phyloP scores from a whole-genome alignment of 2,329 filamentous ascomycete species.

The Hirsutella rhossiliensis region DNA sequence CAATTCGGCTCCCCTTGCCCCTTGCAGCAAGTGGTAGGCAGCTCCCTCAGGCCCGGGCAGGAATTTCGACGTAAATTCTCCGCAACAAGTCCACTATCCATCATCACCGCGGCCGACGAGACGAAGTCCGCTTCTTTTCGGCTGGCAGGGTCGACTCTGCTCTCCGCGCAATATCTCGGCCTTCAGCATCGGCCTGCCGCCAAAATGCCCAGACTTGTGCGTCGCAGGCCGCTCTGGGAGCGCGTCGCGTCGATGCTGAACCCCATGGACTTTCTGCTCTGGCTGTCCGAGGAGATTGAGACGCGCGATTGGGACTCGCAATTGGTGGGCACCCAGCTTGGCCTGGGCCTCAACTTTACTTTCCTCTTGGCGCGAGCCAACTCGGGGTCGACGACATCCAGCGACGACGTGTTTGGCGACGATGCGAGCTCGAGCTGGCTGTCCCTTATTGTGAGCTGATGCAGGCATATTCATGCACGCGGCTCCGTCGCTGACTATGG shows the following conservation, averaged over 20 bases:
- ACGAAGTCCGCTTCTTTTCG: too few relatives aligned
- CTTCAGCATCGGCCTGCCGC: background rate
- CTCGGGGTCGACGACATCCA: slow-evolving; percentile 37
- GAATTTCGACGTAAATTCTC: too few relatives aligned
- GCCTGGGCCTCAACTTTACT: slow-evolving; percentile 62
- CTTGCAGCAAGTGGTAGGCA: too few relatives aligned
- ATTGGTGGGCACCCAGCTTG: slow-evolving; percentile 62
- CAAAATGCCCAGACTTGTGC: slow-evolving; percentile 65
- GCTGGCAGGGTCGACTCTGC: too few relatives aligned
- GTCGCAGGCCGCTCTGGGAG: slow-evolving; percentile 66
- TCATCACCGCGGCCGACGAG: too few relatives aligned
- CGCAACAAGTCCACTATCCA: too few relatives aligned
- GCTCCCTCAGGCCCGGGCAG: too few relatives aligned
- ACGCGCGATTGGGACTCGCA: slow-evolving; percentile 84
- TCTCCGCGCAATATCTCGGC: too few relatives aligned
- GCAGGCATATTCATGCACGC: slow-evolving; percentile 4
- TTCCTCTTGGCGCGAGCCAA: slow-evolving; percentile 81
- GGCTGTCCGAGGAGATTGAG: slow-evolving; percentile 86
- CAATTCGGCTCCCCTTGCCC: too few relatives aligned
- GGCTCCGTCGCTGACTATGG: slow-evolving; percentile 3
- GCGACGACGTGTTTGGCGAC: slow-evolving; percentile 80
- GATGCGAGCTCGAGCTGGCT: slow-evolving; percentile 53
- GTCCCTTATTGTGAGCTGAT: slow-evolving; percentile 35
- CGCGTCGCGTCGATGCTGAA: slow-evolving; percentile 73
- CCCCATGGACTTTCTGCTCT: slow-evolving; percentile 79